These are phyloP conservation scores for Lachancea sp. DNA, from an alignment of 805 yeast genomes.

Conservation along the genomic window DNA sequence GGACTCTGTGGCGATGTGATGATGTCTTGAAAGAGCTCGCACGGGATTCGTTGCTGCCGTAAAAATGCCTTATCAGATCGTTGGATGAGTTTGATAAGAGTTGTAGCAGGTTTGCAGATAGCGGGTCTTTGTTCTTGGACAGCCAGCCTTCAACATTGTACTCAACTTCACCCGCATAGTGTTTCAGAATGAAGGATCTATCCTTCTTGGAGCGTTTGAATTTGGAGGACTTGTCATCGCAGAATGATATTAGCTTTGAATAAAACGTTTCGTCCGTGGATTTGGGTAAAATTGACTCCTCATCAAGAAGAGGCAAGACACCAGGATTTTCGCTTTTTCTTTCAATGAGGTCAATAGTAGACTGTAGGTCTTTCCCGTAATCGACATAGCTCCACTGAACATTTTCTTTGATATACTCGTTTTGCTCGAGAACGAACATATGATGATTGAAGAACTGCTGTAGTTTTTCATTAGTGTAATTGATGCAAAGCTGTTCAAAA, in stretches of 20 bases:
- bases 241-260: conserved; percentile 63
- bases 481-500: conserved; percentile 94
- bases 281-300: conserved; percentile 91
- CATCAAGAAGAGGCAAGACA: conserved; percentile 79
- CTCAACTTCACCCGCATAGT: conserved; percentile 96
- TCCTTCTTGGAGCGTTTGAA: conserved; percentile 69
- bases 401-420: conserved; percentile 86
- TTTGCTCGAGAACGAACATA: conserved; percentile 95
- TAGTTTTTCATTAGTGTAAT: conserved; percentile 92
- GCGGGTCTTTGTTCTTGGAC: conserved; percentile 89
- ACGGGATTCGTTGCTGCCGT: conserved; percentile 33
- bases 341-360: conserved; percentile 89
- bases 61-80: conserved; percentile 45
- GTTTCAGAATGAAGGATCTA: conserved; percentile 76
- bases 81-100: conserved; percentile 55
- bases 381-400: conserved; percentile 96
- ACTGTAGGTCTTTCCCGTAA: conserved; percentile 90
- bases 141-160: conserved; percentile 90
- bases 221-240: conserved; percentile 49
- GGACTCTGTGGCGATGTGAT: conserved; percentile 84
- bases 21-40: conserved; percentile 60
- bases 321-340: conserved; percentile 55
- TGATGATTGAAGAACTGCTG: conserved; percentile 98
- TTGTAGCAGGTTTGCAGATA: conserved; percentile 65
- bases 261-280: conserved; percentile 78